These are phyloP conservation scores for Elongisporangium prolatum DNA, from an alignment of 352 stramenopile species.

Conservation along the genomic window DNA sequence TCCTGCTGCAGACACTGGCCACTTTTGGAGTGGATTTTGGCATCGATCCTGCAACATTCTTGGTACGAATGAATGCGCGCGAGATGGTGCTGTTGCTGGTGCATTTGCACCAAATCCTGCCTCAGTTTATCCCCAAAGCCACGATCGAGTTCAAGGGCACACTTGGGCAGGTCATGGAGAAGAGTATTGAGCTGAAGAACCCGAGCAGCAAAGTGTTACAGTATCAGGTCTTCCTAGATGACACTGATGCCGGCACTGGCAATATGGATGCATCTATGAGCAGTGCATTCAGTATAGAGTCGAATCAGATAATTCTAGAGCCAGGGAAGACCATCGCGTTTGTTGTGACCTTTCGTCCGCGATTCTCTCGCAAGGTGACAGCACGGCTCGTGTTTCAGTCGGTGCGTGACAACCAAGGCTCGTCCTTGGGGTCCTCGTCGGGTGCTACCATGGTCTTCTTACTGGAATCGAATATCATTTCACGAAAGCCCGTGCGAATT, in stretches of 20 bases:
- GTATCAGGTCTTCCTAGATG: slow-evolving; percentile 90
- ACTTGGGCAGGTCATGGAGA: slow-evolving; percentile 84
- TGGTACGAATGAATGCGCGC: slow-evolving; percentile 49
- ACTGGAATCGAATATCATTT: slow-evolving; percentile 78
- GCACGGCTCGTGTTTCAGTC: slow-evolving; percentile 88
- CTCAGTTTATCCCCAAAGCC: slow-evolving; percentile 90
- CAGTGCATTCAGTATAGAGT: slow-evolving; percentile 75
- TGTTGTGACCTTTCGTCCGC: slow-evolving; percentile 73
- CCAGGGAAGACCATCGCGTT: slow-evolving; percentile 70
- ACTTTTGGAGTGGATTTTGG: slow-evolving; percentile 83
- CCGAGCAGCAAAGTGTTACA: slow-evolving; percentile 70
- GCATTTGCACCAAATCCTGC: slow-evolving; percentile 88
- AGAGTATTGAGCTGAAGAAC: slow-evolving; percentile 94
- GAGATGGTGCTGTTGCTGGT: slow-evolving; percentile 84
- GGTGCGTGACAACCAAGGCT: slow-evolving; percentile 30
- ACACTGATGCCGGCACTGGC: neutral
- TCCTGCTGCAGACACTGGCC: slow-evolving; percentile 54
- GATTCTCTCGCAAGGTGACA: slow-evolving; percentile 83
- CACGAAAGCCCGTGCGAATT: slow-evolving; percentile 69
- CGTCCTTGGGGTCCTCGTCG: slow-evolving; percentile 9
- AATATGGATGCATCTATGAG: neutral
- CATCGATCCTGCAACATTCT: slow-evolving; percentile 43
- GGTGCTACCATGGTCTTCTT: slow-evolving; percentile 90
- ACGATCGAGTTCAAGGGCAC: slow-evolving; percentile 91
- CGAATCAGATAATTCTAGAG: slow-evolving; percentile 68